Percentiles rank a stretch among this genome's conserved stretches.
phyloP scores from a whole-genome alignment of 78 protist genomes.

The Trichosphaerium sp. region DNA sequence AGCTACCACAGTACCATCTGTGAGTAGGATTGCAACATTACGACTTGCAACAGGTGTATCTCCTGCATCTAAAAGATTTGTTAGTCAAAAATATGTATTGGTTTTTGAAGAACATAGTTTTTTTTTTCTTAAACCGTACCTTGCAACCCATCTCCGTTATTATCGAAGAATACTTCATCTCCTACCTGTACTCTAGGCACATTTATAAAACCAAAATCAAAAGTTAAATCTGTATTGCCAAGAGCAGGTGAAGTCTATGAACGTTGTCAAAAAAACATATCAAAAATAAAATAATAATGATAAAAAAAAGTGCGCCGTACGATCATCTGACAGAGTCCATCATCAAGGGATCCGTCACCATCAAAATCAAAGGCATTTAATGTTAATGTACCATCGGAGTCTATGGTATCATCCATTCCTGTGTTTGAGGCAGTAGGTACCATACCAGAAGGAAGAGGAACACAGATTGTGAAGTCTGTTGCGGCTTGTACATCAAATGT shows the following conservation, averaged over 20 bases:
- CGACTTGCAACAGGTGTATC: slow-evolving; percentile 7
- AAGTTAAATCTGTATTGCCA: too few relatives aligned
- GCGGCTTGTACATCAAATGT: slow-evolving; percentile 1
- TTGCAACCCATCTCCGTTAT: slow-evolving; percentile 1
- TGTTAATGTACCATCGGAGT: not conserved
- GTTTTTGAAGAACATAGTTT: too few relatives aligned
- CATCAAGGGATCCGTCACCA: not conserved
- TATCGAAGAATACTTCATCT: not conserved
- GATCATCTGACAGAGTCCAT: not conserved
- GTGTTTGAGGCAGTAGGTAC: too few relatives aligned
- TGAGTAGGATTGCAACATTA: not conserved
- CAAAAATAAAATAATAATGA: not conserved
- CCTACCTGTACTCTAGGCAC: not conserved
- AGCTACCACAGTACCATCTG: not conserved
- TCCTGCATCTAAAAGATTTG: too few relatives aligned
- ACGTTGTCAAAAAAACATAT: not conserved
- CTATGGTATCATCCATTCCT: not conserved
- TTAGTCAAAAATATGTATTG: too few relatives aligned
- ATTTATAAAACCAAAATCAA: slow-evolving; percentile 18
- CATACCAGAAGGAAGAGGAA: slow-evolving; percentile 2
- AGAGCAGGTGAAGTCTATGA: not conserved
- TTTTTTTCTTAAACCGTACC: too few relatives aligned
- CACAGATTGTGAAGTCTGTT: slow-evolving; percentile 9
- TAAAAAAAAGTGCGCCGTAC: not conserved
- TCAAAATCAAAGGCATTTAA: not conserved